phyloP scores from a whole-genome alignment of 2,329 filamentous ascomycete genomes.

The Talaromyces sp. region DNA sequence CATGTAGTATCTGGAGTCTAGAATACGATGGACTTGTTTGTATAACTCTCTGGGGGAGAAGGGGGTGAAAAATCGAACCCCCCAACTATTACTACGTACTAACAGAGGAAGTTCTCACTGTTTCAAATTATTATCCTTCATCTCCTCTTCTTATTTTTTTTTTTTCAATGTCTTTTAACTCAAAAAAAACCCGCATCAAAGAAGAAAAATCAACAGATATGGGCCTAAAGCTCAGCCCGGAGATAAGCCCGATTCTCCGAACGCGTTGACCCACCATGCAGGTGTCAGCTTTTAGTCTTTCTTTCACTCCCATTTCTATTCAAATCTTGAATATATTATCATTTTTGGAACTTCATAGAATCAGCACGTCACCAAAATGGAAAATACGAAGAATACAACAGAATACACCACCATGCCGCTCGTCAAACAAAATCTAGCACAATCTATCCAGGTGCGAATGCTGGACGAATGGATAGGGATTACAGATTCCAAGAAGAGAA shows the following conservation, averaged over 20 bases:
- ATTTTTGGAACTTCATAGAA: not conserved
- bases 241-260: not conserved
- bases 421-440: not conserved
- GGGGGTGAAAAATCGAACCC: too few relatives aligned
- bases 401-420: not conserved
- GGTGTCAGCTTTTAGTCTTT: not conserved
- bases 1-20: too few relatives aligned
- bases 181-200: not conserved
- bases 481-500: conserved; percentile 1
- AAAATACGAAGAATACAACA: not conserved
- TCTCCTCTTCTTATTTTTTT: too few relatives aligned
- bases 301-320: not conserved
- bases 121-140: too few relatives aligned
- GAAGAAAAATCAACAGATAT: not conserved
- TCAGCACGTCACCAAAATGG: not conserved
- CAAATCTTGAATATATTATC: not conserved
- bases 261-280: not conserved
- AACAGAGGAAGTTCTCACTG: too few relatives aligned
- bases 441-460: not conserved
- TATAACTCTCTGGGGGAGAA: too few relatives aligned
- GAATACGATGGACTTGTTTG: too few relatives aligned
- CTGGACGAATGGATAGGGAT: conserved; percentile 6
- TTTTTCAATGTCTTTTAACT: too few relatives aligned
- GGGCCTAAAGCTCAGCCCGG: not conserved
- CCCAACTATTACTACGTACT: too few relatives aligned